Percentiles rank a stretch among this genome's conserved stretches.
These are phyloP conservation scores for Keithomyces neogunnii DNA, from an alignment of 2,329 filamentous ascomycete species.

Conservation along the genomic window DNA sequence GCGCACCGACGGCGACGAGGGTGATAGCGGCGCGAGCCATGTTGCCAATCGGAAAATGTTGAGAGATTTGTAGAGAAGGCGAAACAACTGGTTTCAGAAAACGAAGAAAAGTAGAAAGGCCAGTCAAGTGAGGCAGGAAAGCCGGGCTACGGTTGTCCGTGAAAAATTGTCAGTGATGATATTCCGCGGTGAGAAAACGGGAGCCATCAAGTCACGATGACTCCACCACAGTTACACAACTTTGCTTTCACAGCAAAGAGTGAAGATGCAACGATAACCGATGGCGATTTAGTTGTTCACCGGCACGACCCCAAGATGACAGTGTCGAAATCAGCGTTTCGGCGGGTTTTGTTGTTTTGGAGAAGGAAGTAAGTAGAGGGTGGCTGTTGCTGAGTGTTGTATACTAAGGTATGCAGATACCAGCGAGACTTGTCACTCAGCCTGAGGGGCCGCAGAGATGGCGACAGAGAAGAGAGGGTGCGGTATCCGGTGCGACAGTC, in stretches of 20 bases:
- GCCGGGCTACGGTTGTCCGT: neutral
- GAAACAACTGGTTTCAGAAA: neutral
- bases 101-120: neutral
- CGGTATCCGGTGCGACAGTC: neutral
- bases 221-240: neutral
- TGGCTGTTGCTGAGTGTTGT: no score
- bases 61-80: neutral
- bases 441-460: no score
- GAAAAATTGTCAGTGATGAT: no score
- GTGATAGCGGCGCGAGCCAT: conserved; percentile 9
- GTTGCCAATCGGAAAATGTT: neutral
- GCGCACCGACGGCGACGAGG: conserved; percentile 7
- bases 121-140: neutral
- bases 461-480: neutral
- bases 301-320: neutral
- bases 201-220: neutral
- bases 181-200: neutral
- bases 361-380: no score
- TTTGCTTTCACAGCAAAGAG: neutral
- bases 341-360: neutral
- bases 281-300: neutral
- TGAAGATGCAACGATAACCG: neutral
- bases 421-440: no score
- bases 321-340: neutral
- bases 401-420: no score